A percentile compares a stretch with the other conserved stretches of the same genome.
phyloP scores from a whole-genome alignment of 2,329 filamentous ascomycete genomes.

The Thielaviopsis euricoi region DNA sequence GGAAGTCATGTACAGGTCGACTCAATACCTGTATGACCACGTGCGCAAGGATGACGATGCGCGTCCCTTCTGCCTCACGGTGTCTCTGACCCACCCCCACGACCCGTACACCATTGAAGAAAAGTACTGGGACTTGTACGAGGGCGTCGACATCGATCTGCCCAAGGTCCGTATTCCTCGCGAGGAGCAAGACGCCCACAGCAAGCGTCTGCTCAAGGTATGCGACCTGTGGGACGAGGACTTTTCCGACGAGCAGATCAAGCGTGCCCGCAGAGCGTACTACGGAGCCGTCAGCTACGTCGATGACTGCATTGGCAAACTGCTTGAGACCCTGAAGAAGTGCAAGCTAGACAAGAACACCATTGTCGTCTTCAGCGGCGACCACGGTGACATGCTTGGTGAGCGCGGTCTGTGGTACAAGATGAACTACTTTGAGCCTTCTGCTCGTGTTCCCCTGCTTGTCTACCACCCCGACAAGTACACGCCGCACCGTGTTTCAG shows the following conservation, averaged over 20 bases:
- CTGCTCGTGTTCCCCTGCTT: slow-evolving; percentile 74
- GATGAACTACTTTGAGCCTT: slow-evolving; percentile 92
- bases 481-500: slow-evolving; percentile 53
- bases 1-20: slow-evolving; percentile 84
- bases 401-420: slow-evolving; percentile 92
- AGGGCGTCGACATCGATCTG: slow-evolving; percentile 71
- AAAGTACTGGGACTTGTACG: slow-evolving; percentile 87
- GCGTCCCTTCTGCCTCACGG: slow-evolving; percentile 72
- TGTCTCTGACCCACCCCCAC: slow-evolving; percentile 86
- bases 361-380: slow-evolving; percentile 80
- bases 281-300: slow-evolving; percentile 90
- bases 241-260: slow-evolving; percentile 73
- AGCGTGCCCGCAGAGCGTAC: slow-evolving; percentile 71
- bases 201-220: slow-evolving; percentile 70
- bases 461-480: slow-evolving; percentile 67
- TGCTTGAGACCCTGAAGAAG: slow-evolving; percentile 61
- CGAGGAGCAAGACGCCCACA: slow-evolving; percentile 73
- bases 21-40: slow-evolving; percentile 80
- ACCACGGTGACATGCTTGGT: slow-evolving; percentile 92
- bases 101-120: slow-evolving; percentile 89
- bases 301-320: slow-evolving; percentile 76
- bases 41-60: slow-evolving; percentile 60
- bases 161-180: slow-evolving; percentile 64
- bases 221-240: slow-evolving; percentile 75
- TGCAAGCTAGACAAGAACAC: slow-evolving; percentile 72